Conservation (phyloP, 2,329 filamentous ascomycete genomes). For the Fusarium guadeloupense region DNA sequence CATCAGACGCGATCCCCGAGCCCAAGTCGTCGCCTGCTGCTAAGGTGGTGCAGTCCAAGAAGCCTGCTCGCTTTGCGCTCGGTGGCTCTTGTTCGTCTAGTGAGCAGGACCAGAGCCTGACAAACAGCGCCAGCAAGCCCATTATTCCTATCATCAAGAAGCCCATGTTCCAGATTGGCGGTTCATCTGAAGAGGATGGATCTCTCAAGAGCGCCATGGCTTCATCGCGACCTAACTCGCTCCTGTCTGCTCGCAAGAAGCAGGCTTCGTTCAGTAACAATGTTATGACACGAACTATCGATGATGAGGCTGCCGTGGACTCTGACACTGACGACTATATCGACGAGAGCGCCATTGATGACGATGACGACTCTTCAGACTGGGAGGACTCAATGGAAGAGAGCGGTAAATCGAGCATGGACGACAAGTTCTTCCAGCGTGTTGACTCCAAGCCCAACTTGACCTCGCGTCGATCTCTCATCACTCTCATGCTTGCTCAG, state of each 20-base stretch:
- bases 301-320: conserved; percentile 62
- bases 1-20: conserved; percentile 70
- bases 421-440: conserved; percentile 86
- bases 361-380: conserved; percentile 70
- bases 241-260: conserved; percentile 69
- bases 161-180: conserved; percentile 63
- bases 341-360: conserved; percentile 84
- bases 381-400: conserved; percentile 78
- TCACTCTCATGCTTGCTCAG: conserved; percentile 87
- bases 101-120: conserved; percentile 59
- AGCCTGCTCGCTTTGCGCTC: conserved; percentile 72
- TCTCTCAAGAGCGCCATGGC: conserved; percentile 69
- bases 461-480: conserved; percentile 84
- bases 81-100: conserved; percentile 84
- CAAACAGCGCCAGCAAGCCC: conserved; percentile 50
- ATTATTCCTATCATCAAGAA: conserved; percentile 46
- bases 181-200: conserved; percentile 79
- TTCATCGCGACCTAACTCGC: conserved; percentile 54
- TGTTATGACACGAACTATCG: conserved; percentile 73
- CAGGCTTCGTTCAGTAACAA: conserved; percentile 84
- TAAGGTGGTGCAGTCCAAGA: conserved; percentile 75
- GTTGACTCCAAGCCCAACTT: conserved; percentile 89
- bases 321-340: conserved; percentile 74
- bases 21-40: conserved; percentile 63
- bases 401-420: conserved; percentile 82